Conservation (phyloP, 2,329 filamentous ascomycete genomes). For the Aspergillus sp. region DNA sequence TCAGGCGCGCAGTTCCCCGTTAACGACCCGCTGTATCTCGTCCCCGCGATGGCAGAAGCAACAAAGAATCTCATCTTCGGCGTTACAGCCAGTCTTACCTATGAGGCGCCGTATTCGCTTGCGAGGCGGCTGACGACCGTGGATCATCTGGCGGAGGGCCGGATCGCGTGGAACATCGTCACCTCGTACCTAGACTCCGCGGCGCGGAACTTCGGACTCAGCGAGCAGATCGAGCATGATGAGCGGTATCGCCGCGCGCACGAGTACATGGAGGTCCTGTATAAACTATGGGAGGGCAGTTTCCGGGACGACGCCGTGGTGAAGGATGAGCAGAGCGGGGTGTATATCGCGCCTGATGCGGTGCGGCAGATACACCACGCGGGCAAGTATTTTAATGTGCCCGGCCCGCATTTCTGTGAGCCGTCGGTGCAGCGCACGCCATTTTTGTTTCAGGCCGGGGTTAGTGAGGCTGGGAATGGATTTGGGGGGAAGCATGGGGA, state of each 20-base stretch:
- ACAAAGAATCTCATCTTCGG: conserved; percentile 52
- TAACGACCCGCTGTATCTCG: conserved; percentile 13
- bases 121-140: conserved; percentile 55
- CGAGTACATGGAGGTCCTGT: conserved; percentile 48
- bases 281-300: conserved; percentile 54
- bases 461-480: conserved; percentile 45
- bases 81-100: conserved; percentile 56
- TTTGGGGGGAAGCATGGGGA: conserved; percentile 48
- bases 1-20: conserved; percentile 44
- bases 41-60: conserved; percentile 46
- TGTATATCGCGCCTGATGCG: conserved; percentile 34
- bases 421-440: conserved; percentile 50
- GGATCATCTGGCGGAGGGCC: conserved; percentile 52
- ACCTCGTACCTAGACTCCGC: conserved; percentile 50
- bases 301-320: conserved; percentile 47
- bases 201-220: conserved; percentile 48
- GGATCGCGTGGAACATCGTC: conserved; percentile 56
- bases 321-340: conserved; percentile 12
- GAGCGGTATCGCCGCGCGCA: conserved; percentile 51
- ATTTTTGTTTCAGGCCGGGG: conserved; percentile 50
- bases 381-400: conserved; percentile 44
- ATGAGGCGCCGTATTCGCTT: conserved; percentile 56
- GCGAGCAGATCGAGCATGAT: conserved; percentile 50
- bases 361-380: conserved; percentile 41
- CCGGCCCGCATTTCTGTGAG: conserved; percentile 46